Evolutionary conservation across 2,329 filamentous ascomycete genomes (phyloP), one percentile per base, ranked within the genome.

Genomic region (Microascus cirrosus): DNA sequence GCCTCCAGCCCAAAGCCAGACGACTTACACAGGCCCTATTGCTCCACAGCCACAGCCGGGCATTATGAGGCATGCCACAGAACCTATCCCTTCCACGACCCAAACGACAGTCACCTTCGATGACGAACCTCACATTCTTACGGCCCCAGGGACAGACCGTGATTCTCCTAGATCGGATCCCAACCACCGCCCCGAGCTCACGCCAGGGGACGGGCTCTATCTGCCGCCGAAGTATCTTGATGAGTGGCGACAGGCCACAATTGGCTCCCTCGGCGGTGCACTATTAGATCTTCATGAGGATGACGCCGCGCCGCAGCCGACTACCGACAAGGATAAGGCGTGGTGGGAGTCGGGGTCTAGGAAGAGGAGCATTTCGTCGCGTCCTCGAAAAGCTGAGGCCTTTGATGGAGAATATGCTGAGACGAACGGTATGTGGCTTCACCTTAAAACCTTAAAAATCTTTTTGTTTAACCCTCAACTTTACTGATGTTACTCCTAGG

Each of bases 341-440:
- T 95, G 90, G 90, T 94, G 90, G 90, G 90, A 95, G 67, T 76
- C 77, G 56, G 75, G 71, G 34, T 77, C 68, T 61, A 73, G 71
- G 60, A 74, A 77, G 63, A 71, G 72, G 65, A 78, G 71, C 58
- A 75, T 78, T 61, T 70, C 76, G 1, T 69, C 74, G 2, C 73
- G 77, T 36, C 76, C 74, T n/a, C 74, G 77, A 57, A 81, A 77
- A 63, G 82, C 81, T 0, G 84, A 84, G 62, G 78, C 82, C 0
- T 88, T 86, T 63, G 84, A 86, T 64, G 83, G 83, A 18, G 82
- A 84, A 66, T 85, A 85, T 61, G 84, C 89, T 62, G 82, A 87
- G 58, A 77, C 74, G 42, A 78, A 81, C 61, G 79, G 80, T 74
- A 76, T 71, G 73, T 66, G 39, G 22, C 6, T 6, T 20, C 7